phyloP scores from a whole-genome alignment of 2,329 filamentous ascomycete genomes.

The Colletotrichum lentis region DNA sequence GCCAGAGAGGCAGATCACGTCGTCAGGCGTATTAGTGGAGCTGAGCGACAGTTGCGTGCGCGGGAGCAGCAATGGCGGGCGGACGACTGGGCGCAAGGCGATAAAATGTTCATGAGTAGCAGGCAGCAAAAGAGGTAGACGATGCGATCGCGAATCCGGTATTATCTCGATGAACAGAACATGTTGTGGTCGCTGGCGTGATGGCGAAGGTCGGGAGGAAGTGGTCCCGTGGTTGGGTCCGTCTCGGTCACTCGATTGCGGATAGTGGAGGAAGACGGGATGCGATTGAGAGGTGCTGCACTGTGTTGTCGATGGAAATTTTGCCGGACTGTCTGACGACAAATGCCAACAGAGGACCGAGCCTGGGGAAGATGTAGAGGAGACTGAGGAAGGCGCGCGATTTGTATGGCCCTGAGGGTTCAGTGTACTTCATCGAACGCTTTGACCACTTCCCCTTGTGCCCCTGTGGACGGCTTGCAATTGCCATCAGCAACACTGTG shows the following conservation, averaged over 20 bases:
- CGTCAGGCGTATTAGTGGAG: constrained; percentile 36
- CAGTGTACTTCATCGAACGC: not conserved
- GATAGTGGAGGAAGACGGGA: constrained; percentile 32
- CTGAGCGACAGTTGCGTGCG: constrained; percentile 55
- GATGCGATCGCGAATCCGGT: constrained; percentile 54
- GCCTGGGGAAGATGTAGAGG: constrained; percentile 41
- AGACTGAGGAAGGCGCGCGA: constrained; percentile 36
- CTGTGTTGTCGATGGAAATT: constrained; percentile 46
- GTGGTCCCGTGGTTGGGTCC: constrained; percentile 39
- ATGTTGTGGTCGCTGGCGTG: constrained; percentile 52
- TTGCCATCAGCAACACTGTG: constrained; percentile 24
- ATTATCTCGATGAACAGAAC: constrained; percentile 56
- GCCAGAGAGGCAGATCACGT: constrained; percentile 35
- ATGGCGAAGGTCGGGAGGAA: constrained; percentile 48
- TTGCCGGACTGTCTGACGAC: constrained; percentile 45
- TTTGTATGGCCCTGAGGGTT: not conserved
- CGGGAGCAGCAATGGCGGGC: constrained; percentile 45
- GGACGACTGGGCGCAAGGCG: constrained; percentile 55
- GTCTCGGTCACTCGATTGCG: constrained; percentile 29
- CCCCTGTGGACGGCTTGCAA: constrained; percentile 25
- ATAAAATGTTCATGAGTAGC: constrained; percentile 54
- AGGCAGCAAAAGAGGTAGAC: constrained; percentile 48
- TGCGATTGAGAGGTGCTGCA: constrained; percentile 33
- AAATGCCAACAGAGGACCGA: constrained; percentile 34
- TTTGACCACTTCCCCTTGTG: constrained; percentile 21